Conservation (phyloP, 108 stramenopile species). For the Schizochytrium sp. region DNA sequence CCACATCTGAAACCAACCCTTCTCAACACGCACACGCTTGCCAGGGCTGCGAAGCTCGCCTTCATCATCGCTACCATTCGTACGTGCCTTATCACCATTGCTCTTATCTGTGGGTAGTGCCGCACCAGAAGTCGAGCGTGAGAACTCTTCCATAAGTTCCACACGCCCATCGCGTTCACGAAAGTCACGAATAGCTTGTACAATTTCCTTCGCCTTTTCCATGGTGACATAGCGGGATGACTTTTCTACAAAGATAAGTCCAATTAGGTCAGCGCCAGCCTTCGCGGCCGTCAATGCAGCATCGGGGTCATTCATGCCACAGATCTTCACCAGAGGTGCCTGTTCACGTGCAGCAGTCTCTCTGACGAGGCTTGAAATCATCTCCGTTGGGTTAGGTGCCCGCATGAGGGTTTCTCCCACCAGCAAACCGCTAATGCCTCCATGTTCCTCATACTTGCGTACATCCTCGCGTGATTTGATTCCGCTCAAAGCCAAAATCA, state of each 20-base stretch:
- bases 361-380: conserved; percentile 82
- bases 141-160: not conserved
- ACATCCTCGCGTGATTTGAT: conserved; percentile 88
- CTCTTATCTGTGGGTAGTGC: not conserved
- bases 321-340: conserved; percentile 82
- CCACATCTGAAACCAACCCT: not conserved
- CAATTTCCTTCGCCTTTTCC: conserved; percentile 83
- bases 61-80: not conserved
- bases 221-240: conserved; percentile 83
- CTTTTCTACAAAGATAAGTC: conserved; percentile 92
- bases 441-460: conserved; percentile 80
- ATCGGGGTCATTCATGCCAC: conserved; percentile 89
- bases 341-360: not conserved
- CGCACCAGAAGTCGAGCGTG: not conserved
- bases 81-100: not conserved
- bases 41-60: not conserved
- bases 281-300: conserved; percentile 91
- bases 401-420: conserved; percentile 98
- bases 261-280: conserved; percentile 91
- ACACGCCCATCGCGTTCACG: conserved; percentile 83
- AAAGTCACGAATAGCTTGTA: conserved; percentile 83
- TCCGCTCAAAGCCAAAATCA: conserved; percentile 86
- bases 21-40: not conserved
- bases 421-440: conserved; percentile 87
- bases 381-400: conserved; percentile 84